These are phyloP conservation scores for Plasmodiophora brassicae DNA, from an alignment of 208 protist genomes.

Conservation along the genomic window DNA sequence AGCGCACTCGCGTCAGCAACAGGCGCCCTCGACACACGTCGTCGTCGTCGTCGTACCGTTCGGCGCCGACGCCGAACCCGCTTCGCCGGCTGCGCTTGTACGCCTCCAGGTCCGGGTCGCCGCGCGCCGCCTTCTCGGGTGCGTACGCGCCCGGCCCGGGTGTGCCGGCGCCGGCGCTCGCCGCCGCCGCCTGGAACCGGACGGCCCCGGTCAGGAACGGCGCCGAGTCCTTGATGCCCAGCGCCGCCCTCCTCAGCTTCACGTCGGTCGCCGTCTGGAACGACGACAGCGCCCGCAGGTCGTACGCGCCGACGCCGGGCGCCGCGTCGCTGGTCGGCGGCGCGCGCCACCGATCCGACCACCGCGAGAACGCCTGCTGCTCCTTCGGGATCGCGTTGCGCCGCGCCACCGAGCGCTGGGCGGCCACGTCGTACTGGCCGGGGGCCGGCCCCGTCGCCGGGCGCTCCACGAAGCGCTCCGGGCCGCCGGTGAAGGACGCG, in stretches of 20 bases:
- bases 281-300: not conserved
- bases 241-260: not conserved
- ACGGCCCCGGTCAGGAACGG: not conserved
- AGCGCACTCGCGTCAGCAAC: too few relatives aligned
- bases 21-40: too few relatives aligned
- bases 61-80: not conserved
- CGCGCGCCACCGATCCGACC: not conserved
- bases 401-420: not conserved
- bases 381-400: not conserved
- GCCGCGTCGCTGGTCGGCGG: not conserved
- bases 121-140: not conserved
- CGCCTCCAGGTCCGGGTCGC: not conserved
- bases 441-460: not conserved
- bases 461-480: not conserved
- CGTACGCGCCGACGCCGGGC: not conserved
- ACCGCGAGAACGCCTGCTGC: not conserved
- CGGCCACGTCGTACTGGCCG: constrained; percentile 25
- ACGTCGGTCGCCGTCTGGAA: not conserved
- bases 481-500: not conserved
- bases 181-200: not conserved
- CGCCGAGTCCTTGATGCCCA: not conserved
- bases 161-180: too few relatives aligned
- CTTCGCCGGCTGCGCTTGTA: not conserved
- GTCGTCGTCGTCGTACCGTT: not conserved
- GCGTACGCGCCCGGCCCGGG: not conserved